Percentiles rank a stretch among this genome's conserved stretches.
These are phyloP conservation scores for Microbotryum lychnidis-dioicae DNA, from an alignment of 1,284 basidiomycete species.

Conservation along the genomic window DNA sequence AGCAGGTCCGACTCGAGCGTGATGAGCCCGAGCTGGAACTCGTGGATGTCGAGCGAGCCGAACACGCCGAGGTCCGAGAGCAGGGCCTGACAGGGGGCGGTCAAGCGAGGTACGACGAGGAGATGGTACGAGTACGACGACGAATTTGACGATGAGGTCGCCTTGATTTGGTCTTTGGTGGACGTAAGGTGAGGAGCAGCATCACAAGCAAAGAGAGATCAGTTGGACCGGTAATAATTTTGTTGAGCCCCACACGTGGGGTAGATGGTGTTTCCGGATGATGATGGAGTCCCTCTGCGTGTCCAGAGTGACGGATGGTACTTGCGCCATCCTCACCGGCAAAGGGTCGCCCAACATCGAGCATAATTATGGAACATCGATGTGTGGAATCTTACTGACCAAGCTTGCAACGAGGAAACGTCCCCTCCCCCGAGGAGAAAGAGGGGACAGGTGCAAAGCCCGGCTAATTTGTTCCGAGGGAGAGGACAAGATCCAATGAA, in stretches of 20 bases:
- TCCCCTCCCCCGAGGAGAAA: neutral
- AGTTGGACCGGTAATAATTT: neutral
- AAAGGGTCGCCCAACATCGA: too few relatives aligned
- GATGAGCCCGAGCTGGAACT: constrained; percentile 88
- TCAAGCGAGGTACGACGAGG: constrained; percentile 77
- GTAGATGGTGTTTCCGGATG: too few relatives aligned
- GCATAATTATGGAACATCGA: too few relatives aligned
- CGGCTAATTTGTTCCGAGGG: constrained; percentile 13
- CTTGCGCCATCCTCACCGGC: too few relatives aligned
- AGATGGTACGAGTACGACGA: constrained; percentile 70
- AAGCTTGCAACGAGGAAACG: neutral
- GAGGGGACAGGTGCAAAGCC: neutral
- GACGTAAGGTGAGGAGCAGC: neutral
- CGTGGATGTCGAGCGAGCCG: constrained; percentile 73
- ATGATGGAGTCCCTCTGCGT: too few relatives aligned
- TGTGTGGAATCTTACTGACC: too few relatives aligned
- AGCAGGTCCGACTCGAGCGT: constrained; percentile 84
- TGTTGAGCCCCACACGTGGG: neutral
- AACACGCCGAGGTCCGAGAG: constrained; percentile 86
- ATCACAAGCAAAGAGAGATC: neutral
- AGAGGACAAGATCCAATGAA: neutral
- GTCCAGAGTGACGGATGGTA: too few relatives aligned
- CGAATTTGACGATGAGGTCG: constrained; percentile 37
- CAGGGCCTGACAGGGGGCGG: constrained; percentile 71
- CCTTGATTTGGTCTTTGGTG: constrained; percentile 63